phyloP scores from a whole-genome alignment of 768 basidiomycete genomes.

The Termitomyces sp. region DNA sequence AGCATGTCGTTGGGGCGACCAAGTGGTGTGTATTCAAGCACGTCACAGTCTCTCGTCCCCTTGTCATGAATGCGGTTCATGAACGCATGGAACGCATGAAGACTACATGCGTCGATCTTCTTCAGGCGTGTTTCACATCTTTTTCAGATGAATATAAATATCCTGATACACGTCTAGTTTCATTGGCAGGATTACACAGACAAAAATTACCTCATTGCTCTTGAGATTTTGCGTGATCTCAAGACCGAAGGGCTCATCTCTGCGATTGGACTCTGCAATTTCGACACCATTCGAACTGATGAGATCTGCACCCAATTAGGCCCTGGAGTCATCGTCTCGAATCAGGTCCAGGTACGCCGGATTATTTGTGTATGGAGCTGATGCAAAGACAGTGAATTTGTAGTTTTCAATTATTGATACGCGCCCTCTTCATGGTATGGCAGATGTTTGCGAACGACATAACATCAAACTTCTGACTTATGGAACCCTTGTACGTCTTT shows the following conservation, averaged over 20 bases:
- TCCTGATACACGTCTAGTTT: slow-evolving; percentile 41
- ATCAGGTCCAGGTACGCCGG: slow-evolving; percentile 71
- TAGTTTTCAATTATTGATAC: slow-evolving; percentile 84
- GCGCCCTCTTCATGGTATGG: slow-evolving; percentile 74
- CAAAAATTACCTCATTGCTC: slow-evolving; percentile 37
- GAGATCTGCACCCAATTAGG: slow-evolving; percentile 78
- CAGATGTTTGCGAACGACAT: slow-evolving; percentile 71
- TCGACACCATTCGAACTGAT: slow-evolving; percentile 70
- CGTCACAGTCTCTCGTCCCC: slow-evolving; percentile 43
- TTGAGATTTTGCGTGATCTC: slow-evolving; percentile 56
- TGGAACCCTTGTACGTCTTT: slow-evolving; percentile 63
- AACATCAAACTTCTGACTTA: slow-evolving; percentile 75
- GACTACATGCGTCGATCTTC: slow-evolving; percentile 55
- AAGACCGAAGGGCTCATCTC: slow-evolving; percentile 56
- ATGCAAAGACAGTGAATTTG: background rate
- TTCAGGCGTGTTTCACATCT: slow-evolving; percentile 50
- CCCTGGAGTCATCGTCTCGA: slow-evolving; percentile 69
- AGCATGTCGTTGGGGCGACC: slow-evolving; percentile 64
- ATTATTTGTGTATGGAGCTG: background rate
- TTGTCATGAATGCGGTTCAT: slow-evolving; percentile 60
- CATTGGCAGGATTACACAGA: slow-evolving; percentile 75
- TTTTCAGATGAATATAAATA: background rate
- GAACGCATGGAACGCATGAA: slow-evolving; percentile 73
- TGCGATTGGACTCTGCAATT: slow-evolving; percentile 77
- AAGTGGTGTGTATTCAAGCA: slow-evolving; percentile 83